Conservation (phyloP, 345 rosid genomes). For the Noccaea caerulescens region DNA sequence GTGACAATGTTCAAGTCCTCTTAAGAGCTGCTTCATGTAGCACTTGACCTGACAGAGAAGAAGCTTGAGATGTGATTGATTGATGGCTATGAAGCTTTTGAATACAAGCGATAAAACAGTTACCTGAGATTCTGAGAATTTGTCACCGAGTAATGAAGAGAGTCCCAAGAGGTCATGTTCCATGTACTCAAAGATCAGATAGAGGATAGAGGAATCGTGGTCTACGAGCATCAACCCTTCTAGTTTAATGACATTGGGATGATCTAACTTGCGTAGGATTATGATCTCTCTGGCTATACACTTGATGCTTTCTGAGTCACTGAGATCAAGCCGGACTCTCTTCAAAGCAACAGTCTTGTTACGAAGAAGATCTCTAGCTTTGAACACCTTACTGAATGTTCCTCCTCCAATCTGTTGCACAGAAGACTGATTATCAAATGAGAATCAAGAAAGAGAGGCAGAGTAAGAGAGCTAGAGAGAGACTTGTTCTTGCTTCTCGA, state of each 20-base stretch:
- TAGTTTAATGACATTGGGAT: constrained; percentile 82
- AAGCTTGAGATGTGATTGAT: constrained; percentile 25
- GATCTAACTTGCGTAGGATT: constrained; percentile 78
- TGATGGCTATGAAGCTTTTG: not conserved
- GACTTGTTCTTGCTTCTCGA: constrained; percentile 84
- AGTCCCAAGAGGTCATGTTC: constrained; percentile 95
- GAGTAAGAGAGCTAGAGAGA: constrained; percentile 17
- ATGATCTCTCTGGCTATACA: constrained; percentile 87
- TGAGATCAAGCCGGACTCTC: constrained; percentile 67
- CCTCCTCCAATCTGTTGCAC: constrained; percentile 91
- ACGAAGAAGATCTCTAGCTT: constrained; percentile 67
- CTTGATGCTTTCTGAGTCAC: constrained; percentile 75
- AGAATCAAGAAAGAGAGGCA: constrained; percentile 11
- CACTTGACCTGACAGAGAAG: constrained; percentile 71
- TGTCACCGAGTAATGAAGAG: constrained; percentile 66
- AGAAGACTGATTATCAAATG: not conserved
- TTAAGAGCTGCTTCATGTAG: constrained; percentile 84
- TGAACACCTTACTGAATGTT: constrained; percentile 87
- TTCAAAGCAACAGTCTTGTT: constrained; percentile 81
- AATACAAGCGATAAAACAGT: not conserved
- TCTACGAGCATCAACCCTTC: constrained; percentile 80
- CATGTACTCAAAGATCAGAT: constrained; percentile 93
- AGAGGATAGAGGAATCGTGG: constrained; percentile 59
- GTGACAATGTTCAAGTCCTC: constrained; percentile 94
- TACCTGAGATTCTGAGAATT: constrained; percentile 90